Evolutionary conservation across 23 red algal genomes (phyloP).

Genomic region (Gracilaria caudata): DNA sequence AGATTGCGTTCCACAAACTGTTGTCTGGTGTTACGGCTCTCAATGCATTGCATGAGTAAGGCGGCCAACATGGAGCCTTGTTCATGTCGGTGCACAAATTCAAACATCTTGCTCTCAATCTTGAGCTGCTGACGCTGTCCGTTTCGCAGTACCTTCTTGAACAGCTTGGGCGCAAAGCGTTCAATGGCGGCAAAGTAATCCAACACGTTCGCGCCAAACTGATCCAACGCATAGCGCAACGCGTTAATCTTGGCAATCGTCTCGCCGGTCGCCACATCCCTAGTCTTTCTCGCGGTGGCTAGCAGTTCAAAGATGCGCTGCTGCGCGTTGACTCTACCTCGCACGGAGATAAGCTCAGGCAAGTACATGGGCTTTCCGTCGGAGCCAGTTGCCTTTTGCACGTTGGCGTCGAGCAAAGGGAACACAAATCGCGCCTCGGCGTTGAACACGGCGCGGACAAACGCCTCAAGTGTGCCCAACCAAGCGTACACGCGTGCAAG

Average conservation of each 20-base stretch:
- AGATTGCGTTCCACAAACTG: slow-evolving; percentile 64
- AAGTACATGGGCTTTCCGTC: slow-evolving; percentile 42
- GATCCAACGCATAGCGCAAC: slow-evolving; percentile 63
- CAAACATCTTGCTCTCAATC: slow-evolving; percentile 66
- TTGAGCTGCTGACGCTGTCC: slow-evolving; percentile 49
- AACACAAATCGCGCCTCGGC: slow-evolving; percentile 60
- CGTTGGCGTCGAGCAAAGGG: slow-evolving; percentile 54
- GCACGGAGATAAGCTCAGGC: slow-evolving; percentile 43
- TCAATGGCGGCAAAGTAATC: slow-evolving; percentile 69
- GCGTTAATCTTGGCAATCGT: slow-evolving; percentile 57
- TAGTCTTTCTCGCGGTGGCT: slow-evolving; percentile 48
- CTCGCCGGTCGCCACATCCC: slow-evolving; percentile 58
- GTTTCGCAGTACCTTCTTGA: slow-evolving; percentile 40
- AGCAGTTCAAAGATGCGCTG: slow-evolving; percentile 50
- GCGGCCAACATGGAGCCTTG: slow-evolving; percentile 66
- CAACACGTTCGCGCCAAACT: slow-evolving; percentile 62
- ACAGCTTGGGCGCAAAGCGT: slow-evolving; percentile 53
- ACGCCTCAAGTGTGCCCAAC: slow-evolving; percentile 61
- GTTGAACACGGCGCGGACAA: slow-evolving; percentile 52
- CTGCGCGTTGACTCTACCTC: slow-evolving; percentile 48
- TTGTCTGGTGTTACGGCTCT: slow-evolving; percentile 41
- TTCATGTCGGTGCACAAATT: slow-evolving; percentile 24
- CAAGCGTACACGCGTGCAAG: slow-evolving; percentile 66
- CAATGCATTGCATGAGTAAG: slow-evolving; percentile 66
- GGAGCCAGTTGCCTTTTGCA: slow-evolving; percentile 1